These are phyloP conservation scores for Alternaria dauci DNA, from an alignment of 2,329 filamentous ascomycete genomes.

Conservation along the genomic window DNA sequence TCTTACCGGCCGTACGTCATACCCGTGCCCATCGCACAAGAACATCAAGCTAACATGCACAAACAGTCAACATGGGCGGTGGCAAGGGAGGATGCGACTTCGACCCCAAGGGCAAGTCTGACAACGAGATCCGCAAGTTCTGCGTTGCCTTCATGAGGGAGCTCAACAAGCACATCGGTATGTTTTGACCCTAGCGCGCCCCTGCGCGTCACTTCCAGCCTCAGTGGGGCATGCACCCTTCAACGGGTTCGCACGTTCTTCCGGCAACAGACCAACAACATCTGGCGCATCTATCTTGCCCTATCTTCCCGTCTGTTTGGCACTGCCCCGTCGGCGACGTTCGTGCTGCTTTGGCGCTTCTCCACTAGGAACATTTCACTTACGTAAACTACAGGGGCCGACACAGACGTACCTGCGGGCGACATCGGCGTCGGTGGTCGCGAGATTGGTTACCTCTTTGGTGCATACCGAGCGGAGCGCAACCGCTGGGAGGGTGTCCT, in stretches of 20 bases:
- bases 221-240: constrained; percentile 22
- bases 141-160: constrained; percentile 96
- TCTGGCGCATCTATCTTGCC: constrained; percentile 20
- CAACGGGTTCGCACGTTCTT: constrained; percentile 24
- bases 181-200: constrained; percentile 19
- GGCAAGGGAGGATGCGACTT: constrained; percentile 98
- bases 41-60: constrained; percentile 17
- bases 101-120: constrained; percentile 97
- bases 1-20: constrained; percentile 80
- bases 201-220: constrained; percentile 8
- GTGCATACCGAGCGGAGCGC: constrained; percentile 85
- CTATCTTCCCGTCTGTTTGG: constrained; percentile 22
- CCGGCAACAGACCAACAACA: constrained; percentile 27
- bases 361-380: constrained; percentile 50
- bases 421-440: constrained; percentile 94
- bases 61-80: constrained; percentile 86
- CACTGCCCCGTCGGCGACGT: constrained; percentile 12
- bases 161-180: constrained; percentile 85
- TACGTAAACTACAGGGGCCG: constrained; percentile 64
- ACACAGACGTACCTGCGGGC: constrained; percentile 95
- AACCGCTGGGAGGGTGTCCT: constrained; percentile 96
- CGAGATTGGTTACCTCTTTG: constrained; percentile 95
- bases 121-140: constrained; percentile 97
- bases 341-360: constrained; percentile 3
- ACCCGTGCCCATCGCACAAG: background rate